phyloP scores from a whole-genome alignment of 768 basidiomycete genomes.

The Erythrobasidium yunnanense region DNA sequence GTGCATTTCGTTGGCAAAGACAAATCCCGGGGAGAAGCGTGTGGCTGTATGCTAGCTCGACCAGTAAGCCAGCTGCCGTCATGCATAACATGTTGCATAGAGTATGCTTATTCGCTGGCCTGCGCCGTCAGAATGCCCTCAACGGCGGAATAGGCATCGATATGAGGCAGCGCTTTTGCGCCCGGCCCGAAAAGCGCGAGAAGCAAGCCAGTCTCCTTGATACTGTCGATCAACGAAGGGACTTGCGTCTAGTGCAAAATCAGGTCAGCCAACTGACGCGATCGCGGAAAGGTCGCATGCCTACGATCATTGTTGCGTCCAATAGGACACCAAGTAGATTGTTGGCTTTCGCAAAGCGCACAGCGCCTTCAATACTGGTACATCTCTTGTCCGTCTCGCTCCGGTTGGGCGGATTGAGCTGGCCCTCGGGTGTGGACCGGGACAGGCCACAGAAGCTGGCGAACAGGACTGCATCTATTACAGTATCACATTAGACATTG shows the following conservation, averaged over 20 bases:
- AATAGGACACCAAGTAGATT: constrained; percentile 86
- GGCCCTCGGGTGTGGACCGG: constrained; percentile 36
- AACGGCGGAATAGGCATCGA: neutral
- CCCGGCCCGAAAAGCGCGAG: constrained; percentile 12
- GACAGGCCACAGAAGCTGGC: constrained; percentile 70
- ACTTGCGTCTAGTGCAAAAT: constrained; percentile 13
- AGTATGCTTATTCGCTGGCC: neutral
- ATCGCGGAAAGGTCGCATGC: constrained; percentile 38
- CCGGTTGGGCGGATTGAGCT: constrained; percentile 40
- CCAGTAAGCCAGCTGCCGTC: too few relatives aligned
- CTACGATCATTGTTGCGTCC: constrained; percentile 73
- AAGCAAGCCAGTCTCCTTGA: constrained; percentile 23
- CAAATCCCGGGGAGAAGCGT: too few relatives aligned
- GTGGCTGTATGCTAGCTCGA: too few relatives aligned
- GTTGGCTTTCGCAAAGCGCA: constrained; percentile 83
- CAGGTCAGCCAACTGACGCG: neutral
- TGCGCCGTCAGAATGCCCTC: constrained; percentile 9
- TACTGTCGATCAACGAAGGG: constrained; percentile 21
- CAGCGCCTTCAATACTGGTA: constrained; percentile 72
- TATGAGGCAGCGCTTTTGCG: neutral
- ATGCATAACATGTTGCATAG: too few relatives aligned
- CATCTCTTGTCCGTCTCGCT: constrained; percentile 45
- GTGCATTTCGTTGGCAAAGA: too few relatives aligned
- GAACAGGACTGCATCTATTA: constrained; percentile 84
- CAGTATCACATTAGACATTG: neutral